A percentile compares a stretch with the other conserved stretches of the same genome.
phyloP scores from a whole-genome alignment of 202 grass and related monocot species.

The Hordeum pubiflorum region DNA sequence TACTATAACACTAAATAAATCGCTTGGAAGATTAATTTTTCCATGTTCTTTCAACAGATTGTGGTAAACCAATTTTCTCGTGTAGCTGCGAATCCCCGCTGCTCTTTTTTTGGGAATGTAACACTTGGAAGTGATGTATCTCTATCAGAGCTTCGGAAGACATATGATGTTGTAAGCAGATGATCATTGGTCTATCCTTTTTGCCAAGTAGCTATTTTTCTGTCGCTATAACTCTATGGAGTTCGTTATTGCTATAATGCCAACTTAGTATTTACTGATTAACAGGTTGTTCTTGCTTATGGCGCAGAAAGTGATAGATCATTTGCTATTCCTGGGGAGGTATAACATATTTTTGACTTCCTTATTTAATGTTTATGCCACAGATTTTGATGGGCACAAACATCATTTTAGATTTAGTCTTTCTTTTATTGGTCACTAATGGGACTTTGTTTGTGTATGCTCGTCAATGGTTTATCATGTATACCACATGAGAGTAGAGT shows the following conservation, averaged over 20 bases:
- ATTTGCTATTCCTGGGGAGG: conserved; percentile 73
- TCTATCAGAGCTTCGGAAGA: conserved; percentile 51
- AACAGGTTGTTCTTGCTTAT: conserved; percentile 95
- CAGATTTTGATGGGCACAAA: neutral
- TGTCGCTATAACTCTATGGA: neutral
- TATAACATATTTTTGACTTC: conserved; percentile 28
- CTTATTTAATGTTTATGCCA: neutral
- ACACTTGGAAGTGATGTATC: conserved; percentile 63
- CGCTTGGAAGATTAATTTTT: conserved; percentile 32
- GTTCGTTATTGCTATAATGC: neutral
- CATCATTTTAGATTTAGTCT: neutral
- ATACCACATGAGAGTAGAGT: neutral
- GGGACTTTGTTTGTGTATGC: neutral
- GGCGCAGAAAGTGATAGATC: conserved; percentile 90
- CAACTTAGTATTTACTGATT: conserved; percentile 14
- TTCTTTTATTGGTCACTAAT: neutral
- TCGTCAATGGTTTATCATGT: neutral
- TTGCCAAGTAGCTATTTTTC: neutral
- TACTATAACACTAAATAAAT: neutral
- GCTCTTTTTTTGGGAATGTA: conserved; percentile 88
- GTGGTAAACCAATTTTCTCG: conserved; percentile 98
- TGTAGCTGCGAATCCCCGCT: conserved; percentile 62
- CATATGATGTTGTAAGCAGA: conserved; percentile 55
- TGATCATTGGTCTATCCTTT: neutral
- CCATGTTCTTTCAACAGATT: conserved; percentile 65